A percentile compares a stretch with the other conserved stretches of the same genome.
Conservation (phyloP, 805 yeast genomes). For the Henningerozyma blattae region DNA sequence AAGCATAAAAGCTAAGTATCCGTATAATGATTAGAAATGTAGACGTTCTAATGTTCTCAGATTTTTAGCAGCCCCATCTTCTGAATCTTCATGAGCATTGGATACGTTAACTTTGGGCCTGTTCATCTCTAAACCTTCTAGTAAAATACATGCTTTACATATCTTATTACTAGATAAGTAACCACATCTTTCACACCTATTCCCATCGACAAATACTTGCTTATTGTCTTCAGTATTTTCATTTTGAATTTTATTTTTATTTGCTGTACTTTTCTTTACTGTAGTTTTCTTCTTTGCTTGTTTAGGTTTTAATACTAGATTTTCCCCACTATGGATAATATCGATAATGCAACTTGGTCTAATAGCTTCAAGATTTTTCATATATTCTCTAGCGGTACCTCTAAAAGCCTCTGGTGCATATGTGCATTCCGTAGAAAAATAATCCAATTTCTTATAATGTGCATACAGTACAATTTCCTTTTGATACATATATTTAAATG, state of each 20-base stretch:
- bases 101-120: conserved; percentile 44
- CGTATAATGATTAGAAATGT: conserved; percentile 39
- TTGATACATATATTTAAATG: conserved; percentile 90
- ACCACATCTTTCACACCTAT: conserved; percentile 80
- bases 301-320: conserved; percentile 51
- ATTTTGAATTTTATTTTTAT: conserved; percentile 10
- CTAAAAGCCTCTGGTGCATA: conserved; percentile 98
- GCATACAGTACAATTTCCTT: conserved; percentile 97
- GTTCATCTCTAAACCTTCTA: conserved; percentile 72
- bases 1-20: too few relatives aligned
- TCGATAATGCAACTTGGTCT: conserved; percentile 91
- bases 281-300: conserved; percentile 30
- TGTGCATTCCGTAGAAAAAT: conserved; percentile 93
- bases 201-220: conserved; percentile 42
- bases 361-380: conserved; percentile 81
- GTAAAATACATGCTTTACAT: conserved; percentile 85
- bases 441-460: conserved; percentile 88
- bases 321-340: conserved; percentile 89
- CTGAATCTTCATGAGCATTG: conserved; percentile 39
- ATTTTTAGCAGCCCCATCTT: conserved; percentile 53
- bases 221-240: conserved; percentile 1
- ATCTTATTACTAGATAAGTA: conserved; percentile 77
- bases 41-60: conserved; percentile 52
- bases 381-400: conserved; percentile 89
- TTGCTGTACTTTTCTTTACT: conserved; percentile 17